phyloP scores from a whole-genome alignment of 148 eudicot genomes.

The Gaultheria prostrata region DNA sequence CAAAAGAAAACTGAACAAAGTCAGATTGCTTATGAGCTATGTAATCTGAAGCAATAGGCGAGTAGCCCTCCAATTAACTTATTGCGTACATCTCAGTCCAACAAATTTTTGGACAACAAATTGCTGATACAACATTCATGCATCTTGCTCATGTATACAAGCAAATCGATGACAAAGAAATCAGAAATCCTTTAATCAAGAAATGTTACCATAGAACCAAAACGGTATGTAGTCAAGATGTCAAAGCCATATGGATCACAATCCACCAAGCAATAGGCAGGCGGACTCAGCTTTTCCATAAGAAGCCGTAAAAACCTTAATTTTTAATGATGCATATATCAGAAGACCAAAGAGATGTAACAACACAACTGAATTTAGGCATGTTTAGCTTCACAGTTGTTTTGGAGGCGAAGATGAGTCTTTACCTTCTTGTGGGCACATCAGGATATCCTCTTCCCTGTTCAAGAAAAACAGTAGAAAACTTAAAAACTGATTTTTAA shows the following conservation, averaged over 20 bases:
- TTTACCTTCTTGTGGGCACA: conserved; percentile 92
- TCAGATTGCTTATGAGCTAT: background rate
- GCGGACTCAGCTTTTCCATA: conserved; percentile 49
- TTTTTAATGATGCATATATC: conserved; percentile 2
- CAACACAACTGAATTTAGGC: conserved; percentile 6
- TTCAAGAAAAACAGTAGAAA: conserved; percentile 27
- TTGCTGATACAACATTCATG: background rate
- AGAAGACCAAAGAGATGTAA: conserved; percentile 3
- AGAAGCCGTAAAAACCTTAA: conserved; percentile 85
- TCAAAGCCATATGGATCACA: conserved; percentile 96
- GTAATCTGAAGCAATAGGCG: background rate
- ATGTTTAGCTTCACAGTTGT: background rate
- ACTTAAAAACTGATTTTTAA: conserved; percentile 24
- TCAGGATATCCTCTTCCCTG: conserved; percentile 99
- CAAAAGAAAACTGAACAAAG: background rate
- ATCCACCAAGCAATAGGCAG: conserved; percentile 86
- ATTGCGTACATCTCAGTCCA: too few species aligned
- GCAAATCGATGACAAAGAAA: conserved; percentile 1
- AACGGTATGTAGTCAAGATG: conserved; percentile 85
- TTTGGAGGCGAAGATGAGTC: background rate
- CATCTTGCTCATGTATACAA: conserved; percentile 13
- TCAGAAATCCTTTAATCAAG: conserved; percentile 5
- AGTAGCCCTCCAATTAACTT: background rate
- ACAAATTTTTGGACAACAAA: background rate
- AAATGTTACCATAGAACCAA: conserved; percentile 80